Conservation (phyloP, 495 filamentous ascomycete genomes). For the Hypoxylon trugodes region DNA sequence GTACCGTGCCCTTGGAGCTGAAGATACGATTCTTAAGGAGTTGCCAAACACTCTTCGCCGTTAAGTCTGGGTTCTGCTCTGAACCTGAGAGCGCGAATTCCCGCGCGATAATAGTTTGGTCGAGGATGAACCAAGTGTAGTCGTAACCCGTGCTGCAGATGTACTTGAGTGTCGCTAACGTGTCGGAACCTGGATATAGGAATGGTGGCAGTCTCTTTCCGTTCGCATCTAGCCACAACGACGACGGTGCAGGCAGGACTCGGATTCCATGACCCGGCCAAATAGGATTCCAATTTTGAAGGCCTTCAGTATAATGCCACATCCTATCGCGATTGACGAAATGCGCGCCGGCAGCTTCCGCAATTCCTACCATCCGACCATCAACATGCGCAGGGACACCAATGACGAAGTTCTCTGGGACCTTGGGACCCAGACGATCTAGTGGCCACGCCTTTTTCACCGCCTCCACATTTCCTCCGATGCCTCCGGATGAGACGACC, state of each 20-base stretch:
- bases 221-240: slow-evolving; percentile 62
- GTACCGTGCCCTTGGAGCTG: slow-evolving; percentile 54
- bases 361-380: slow-evolving; percentile 60
- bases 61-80: slow-evolving; percentile 64
- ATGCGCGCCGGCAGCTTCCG: slow-evolving; percentile 53
- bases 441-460: slow-evolving; percentile 59
- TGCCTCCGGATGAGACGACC: slow-evolving; percentile 57
- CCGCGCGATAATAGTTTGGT: slow-evolving; percentile 58
- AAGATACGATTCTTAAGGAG: slow-evolving; percentile 55
- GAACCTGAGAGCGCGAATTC: slow-evolving; percentile 64
- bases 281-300: slow-evolving; percentile 62
- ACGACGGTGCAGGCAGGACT: slow-evolving; percentile 58
- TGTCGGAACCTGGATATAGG: slow-evolving; percentile 60
- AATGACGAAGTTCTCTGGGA: slow-evolving; percentile 58
- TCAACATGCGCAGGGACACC: slow-evolving; percentile 63
- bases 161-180: slow-evolving; percentile 59
- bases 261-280: slow-evolving; percentile 63
- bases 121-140: slow-evolving; percentile 64
- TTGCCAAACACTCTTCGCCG: slow-evolving; percentile 58
- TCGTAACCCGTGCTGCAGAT: slow-evolving; percentile 63
- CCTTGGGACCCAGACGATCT: slow-evolving; percentile 55
- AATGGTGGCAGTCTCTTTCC: slow-evolving; percentile 59
- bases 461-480: slow-evolving; percentile 60
- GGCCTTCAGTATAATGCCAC: slow-evolving; percentile 65
- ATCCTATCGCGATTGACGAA: slow-evolving; percentile 61